Evolutionary conservation across 495 filamentous ascomycete genomes (phyloP).

Genomic region (Podospora pseudopauciseta): DNA sequence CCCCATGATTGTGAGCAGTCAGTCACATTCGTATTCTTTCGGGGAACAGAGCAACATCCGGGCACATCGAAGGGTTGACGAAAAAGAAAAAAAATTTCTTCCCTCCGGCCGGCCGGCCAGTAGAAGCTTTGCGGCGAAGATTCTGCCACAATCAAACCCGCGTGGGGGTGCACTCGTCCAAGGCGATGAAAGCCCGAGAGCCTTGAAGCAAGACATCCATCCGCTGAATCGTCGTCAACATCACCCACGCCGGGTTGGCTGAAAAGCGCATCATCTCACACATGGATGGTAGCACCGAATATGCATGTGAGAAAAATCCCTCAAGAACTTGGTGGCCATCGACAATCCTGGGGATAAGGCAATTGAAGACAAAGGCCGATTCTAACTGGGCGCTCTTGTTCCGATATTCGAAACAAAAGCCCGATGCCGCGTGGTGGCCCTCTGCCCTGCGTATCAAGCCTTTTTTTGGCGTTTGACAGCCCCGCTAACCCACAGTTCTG

Average conservation of each 20-base stretch:
- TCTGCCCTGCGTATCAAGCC: not conserved
- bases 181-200: not conserved
- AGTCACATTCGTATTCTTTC: not conserved
- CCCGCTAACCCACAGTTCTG: not conserved
- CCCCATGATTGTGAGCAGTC: not conserved
- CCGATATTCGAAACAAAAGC: not conserved
- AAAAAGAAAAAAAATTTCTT: not conserved
- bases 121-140: too few species aligned
- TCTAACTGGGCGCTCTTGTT: not conserved
- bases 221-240: not conserved
- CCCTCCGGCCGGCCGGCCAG: too few species aligned
- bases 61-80: not conserved
- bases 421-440: not conserved
- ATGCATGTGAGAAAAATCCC: not conserved
- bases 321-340: not conserved
- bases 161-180: not conserved
- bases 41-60: not conserved
- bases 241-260: not conserved
- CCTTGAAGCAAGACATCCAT: not conserved
- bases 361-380: not conserved
- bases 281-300: not conserved
- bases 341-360: not conserved
- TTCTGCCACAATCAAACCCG: too few species aligned
- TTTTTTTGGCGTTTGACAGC: not conserved
- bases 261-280: not conserved